Percentiles rank a stretch among this genome's conserved stretches.
phyloP scores from a whole-genome alignment of 306 rosid species.

The Trifolium dubium region DNA sequence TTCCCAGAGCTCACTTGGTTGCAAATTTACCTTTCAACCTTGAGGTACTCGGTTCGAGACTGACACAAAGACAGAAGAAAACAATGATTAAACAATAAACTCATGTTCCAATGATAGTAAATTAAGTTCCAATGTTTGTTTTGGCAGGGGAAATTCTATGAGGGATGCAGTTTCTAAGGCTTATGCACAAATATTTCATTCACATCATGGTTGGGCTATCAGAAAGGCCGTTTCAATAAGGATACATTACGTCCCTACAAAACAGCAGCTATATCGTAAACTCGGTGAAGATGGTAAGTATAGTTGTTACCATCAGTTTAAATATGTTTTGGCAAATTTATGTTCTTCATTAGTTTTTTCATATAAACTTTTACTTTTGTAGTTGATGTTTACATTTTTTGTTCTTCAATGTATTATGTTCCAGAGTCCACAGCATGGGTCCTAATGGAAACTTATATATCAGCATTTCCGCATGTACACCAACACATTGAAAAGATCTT shows the following conservation, averaged over 20 bases:
- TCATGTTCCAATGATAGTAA: neutral
- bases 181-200: constrained; percentile 56
- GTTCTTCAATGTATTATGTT: neutral
- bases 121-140: constrained; percentile 26
- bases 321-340: neutral
- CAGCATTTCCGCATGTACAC: constrained; percentile 62
- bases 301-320: neutral
- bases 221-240: constrained; percentile 74
- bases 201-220: constrained; percentile 79
- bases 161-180: constrained; percentile 75
- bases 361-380: neutral
- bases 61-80: too few relatives aligned
- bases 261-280: constrained; percentile 27
- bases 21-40: too few relatives aligned
- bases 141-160: constrained; percentile 69
- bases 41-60: too few relatives aligned
- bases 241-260: constrained; percentile 35
- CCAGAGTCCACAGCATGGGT: constrained; percentile 63
- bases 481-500: constrained; percentile 67
- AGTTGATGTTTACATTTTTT: neutral
- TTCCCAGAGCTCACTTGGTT: too few relatives aligned
- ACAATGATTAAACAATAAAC: constrained; percentile 2
- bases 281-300: constrained; percentile 69
- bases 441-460: constrained; percentile 67
- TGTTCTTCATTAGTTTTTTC: neutral